Conservation (phyloP, 2,329 filamentous ascomycete species). For the Teratosphaeria zuluensis region DNA sequence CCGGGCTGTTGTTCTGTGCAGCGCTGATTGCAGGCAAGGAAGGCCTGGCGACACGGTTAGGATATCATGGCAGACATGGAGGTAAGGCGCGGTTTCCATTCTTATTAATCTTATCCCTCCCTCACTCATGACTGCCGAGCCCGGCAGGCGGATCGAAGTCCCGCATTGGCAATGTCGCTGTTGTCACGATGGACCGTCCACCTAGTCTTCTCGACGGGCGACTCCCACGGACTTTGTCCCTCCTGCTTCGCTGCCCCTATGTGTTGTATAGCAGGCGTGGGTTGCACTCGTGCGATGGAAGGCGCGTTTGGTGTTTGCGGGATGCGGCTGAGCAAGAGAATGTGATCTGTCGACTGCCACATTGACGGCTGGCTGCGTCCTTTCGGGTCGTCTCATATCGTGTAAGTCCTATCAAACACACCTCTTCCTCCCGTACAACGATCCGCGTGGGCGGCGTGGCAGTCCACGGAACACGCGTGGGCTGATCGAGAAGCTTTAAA, state of each 20-base stretch:
- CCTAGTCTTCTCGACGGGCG: neutral
- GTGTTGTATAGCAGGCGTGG: neutral
- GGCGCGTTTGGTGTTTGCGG: neutral
- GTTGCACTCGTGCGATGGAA: neutral
- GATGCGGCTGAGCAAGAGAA: neutral
- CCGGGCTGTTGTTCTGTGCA: neutral
- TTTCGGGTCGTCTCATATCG: neutral
- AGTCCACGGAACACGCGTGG: neutral
- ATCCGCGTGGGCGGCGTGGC: neutral
- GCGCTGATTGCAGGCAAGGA: neutral
- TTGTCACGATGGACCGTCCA: neutral
- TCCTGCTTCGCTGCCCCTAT: neutral
- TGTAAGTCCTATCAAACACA: conserved; percentile 2
- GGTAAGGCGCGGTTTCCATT: conserved; percentile 7
- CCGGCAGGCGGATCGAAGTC: neutral
- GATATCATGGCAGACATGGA: conserved; percentile 8
- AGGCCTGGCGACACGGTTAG: neutral
- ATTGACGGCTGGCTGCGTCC: neutral
- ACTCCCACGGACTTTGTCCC: neutral
- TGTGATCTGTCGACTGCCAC: conserved; percentile 3
- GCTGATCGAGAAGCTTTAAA: neutral
- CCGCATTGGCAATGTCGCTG: neutral
- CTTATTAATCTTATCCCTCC: neutral
- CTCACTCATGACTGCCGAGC: neutral
- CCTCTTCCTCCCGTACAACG: neutral